Evolutionary conservation across 2,329 filamentous ascomycete species (phyloP).

Genomic region (Raffaelea arxii): DNA sequence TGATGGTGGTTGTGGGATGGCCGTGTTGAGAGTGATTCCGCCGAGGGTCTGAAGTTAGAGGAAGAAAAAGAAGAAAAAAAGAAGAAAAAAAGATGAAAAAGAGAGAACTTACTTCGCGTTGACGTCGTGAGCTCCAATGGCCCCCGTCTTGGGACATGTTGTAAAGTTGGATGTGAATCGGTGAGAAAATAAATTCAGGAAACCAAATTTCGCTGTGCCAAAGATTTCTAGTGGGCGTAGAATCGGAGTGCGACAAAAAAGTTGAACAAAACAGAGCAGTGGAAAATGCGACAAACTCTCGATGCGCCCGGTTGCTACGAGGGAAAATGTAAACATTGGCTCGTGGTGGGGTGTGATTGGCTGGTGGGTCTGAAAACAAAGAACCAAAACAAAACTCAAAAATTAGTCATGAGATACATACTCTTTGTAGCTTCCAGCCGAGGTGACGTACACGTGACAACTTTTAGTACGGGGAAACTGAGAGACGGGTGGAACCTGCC

Average conservation of each 20-base stretch:
- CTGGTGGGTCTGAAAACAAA: not conserved
- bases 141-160: constrained; percentile 78
- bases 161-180: too few species aligned
- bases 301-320: not conserved
- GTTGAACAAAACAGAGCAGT: too few species aligned
- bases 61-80: constrained; percentile 8
- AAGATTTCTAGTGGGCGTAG: too few species aligned
- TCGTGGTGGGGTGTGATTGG: constrained; percentile 12
- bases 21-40: constrained; percentile 70
- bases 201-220: too few species aligned
- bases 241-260: constrained; percentile 1
- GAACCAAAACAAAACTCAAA: not conserved
- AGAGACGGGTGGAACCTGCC: constrained; percentile 9
- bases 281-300: not conserved
- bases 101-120: constrained; percentile 65
- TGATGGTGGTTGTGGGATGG: constrained; percentile 82
- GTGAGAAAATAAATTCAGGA: too few species aligned
- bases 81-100: constrained; percentile 6
- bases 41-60: constrained; percentile 61
- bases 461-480: not conserved
- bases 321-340: constrained; percentile 14
- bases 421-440: not conserved
- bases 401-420: not conserved
- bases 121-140: constrained; percentile 84
- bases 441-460: not conserved